A percentile compares a stretch with the other conserved stretches of the same genome.
Evolutionary conservation across 2,329 filamentous ascomycete genomes (phyloP).

Genomic region (Talaromyces islandicus): DNA sequence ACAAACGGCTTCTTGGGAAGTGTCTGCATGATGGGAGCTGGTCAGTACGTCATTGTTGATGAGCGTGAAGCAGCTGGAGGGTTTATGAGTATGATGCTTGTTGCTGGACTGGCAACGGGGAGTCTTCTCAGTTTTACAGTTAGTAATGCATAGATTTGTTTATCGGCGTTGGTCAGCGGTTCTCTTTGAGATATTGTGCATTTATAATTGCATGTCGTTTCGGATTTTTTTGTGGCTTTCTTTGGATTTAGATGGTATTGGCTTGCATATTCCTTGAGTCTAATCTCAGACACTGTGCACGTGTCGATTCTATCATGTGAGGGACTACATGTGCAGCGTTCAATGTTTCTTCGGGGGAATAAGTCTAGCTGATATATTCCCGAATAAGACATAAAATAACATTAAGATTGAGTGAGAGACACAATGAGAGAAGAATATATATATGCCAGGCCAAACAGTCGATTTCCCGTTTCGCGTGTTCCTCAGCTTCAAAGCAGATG

Average conservation of each 20-base stretch:
- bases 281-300: no score
- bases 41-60: constrained; percentile 70
- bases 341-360: no score
- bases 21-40: constrained; percentile 85
- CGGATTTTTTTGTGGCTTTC: not conserved
- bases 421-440: no score
- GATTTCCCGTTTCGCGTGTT: no score
- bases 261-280: no score
- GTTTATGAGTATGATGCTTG: constrained; percentile 91
- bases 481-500: no score
- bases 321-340: no score
- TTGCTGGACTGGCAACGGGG: constrained; percentile 74
- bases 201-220: not conserved
- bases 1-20: constrained; percentile 84
- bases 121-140: constrained; percentile 83
- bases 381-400: no score
- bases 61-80: constrained; percentile 85
- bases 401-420: no score
- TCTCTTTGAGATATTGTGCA: not conserved
- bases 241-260: not conserved
- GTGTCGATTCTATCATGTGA: no score
- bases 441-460: no score
- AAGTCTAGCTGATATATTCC: no score
- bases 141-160: constrained; percentile 16
- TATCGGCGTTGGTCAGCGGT: not conserved